Evolutionary conservation across 129 eudicot species (phyloP).

Genomic region (Pulicaria dysenterica): DNA sequence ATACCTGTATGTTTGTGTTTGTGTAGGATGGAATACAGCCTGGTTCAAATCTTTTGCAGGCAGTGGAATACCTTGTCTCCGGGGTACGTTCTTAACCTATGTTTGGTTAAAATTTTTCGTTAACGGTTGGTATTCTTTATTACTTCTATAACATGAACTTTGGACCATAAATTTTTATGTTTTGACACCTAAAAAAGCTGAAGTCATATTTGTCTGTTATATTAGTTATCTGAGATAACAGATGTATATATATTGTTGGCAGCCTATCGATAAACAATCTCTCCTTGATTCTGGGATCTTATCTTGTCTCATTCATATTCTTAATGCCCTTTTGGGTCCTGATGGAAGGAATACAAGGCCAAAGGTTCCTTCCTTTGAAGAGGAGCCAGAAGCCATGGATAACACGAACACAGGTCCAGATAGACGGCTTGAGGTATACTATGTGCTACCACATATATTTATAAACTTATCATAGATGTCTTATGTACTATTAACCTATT

Average conservation of each 20-base stretch:
- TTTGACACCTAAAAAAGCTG: neutral
- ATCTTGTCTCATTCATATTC: constrained; percentile 83
- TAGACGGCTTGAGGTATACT: constrained; percentile 79
- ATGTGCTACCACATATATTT: neutral
- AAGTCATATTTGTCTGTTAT: neutral
- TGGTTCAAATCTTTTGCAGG: constrained; percentile 85
- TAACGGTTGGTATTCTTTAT: neutral
- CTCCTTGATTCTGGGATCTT: constrained; percentile 96
- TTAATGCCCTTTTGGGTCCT: constrained; percentile 73
- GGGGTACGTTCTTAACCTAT: constrained; percentile 59
- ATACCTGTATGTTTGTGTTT: constrained; percentile 12
- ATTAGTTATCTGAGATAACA: neutral
- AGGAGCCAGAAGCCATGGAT: constrained; percentile 28
- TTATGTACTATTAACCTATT: neutral
- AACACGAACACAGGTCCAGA: constrained; percentile 43
- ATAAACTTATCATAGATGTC: neutral
- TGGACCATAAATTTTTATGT: neutral
- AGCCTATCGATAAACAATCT: constrained; percentile 94
- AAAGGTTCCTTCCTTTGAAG: constrained; percentile 35
- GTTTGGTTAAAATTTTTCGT: neutral
- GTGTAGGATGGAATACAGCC: constrained; percentile 86
- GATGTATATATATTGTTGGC: constrained; percentile 34
- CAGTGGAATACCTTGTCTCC: constrained; percentile 90
- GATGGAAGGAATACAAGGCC: constrained; percentile 45
- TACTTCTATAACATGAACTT: constrained; percentile 1